Evolutionary conservation across 768 basidiomycete genomes (phyloP).

Genomic region (Psilocybe subaeruginosa): DNA sequence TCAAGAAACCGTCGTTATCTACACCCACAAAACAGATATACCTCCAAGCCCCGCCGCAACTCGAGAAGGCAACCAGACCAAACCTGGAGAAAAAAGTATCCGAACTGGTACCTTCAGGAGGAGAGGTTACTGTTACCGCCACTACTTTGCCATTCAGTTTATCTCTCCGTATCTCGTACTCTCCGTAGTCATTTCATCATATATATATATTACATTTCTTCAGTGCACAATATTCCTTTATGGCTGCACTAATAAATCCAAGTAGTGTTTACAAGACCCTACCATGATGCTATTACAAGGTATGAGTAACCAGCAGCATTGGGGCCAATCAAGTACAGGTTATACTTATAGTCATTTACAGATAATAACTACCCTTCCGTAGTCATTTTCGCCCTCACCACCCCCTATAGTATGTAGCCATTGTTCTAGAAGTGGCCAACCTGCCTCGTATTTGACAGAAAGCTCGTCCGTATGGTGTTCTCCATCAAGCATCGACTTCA

Average conservation of each 20-base stretch:
- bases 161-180: constrained; percentile 65
- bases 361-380: constrained; percentile 77
- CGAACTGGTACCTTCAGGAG: constrained; percentile 77
- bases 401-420: constrained; percentile 69
- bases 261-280: neutral
- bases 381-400: constrained; percentile 64
- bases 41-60: constrained; percentile 90
- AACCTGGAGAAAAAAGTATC: constrained; percentile 87
- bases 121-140: constrained; percentile 89
- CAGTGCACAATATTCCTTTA: neutral
- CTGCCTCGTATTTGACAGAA: constrained; percentile 77
- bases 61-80: constrained; percentile 87
- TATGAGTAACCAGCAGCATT: neutral
- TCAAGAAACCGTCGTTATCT: constrained; percentile 94
- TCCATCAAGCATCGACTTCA: constrained; percentile 75
- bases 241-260: neutral
- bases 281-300: neutral
- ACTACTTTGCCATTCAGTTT: constrained; percentile 86
- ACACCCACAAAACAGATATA: constrained; percentile 79
- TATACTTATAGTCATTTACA: constrained; percentile 52
- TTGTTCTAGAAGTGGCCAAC: constrained; percentile 80
- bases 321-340: too few species aligned
- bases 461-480: constrained; percentile 93
- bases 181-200: constrained; percentile 16
- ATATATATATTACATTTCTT: neutral